phyloP scores from a whole-genome alignment of 768 basidiomycete genomes.

The Kwoniella botswanensis region DNA sequence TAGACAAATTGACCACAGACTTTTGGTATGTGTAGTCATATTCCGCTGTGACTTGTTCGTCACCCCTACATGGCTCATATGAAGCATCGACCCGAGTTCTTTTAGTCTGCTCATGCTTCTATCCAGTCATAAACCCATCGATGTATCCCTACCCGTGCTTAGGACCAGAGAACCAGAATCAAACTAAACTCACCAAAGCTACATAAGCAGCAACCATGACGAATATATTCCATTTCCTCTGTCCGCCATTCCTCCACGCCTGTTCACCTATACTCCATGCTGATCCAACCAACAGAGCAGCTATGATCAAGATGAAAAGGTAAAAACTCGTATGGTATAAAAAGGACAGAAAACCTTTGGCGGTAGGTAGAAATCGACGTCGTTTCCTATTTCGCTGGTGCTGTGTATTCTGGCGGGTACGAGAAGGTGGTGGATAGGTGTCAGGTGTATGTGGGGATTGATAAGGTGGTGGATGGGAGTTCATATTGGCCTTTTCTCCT shows the following conservation, averaged over 20 bases:
- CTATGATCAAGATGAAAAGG: constrained; percentile 39
- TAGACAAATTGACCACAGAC: background rate
- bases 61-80: too few species aligned
- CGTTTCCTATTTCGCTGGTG: background rate
- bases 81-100: too few species aligned
- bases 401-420: background rate
- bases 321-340: constrained; percentile 51
- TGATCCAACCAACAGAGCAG: constrained; percentile 36
- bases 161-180: too few species aligned
- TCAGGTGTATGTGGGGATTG: background rate
- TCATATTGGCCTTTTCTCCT: background rate
- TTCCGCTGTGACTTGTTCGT: too few species aligned
- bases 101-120: too few species aligned
- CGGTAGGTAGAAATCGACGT: constrained; percentile 7
- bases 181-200: constrained; percentile 34
- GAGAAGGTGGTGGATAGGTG: background rate
- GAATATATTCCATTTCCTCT: constrained; percentile 53
- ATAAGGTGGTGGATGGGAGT: constrained; percentile 3
- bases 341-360: constrained; percentile 24
- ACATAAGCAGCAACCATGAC: constrained; percentile 49
- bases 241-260: constrained; percentile 34
- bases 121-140: too few species aligned
- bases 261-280: constrained; percentile 49
- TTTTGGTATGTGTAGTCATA: background rate
- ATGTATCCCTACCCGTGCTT: too few species aligned